Base-by-base conservation (phyloP, 306 rosid species). In the Clitoria ternatea region DNA sequence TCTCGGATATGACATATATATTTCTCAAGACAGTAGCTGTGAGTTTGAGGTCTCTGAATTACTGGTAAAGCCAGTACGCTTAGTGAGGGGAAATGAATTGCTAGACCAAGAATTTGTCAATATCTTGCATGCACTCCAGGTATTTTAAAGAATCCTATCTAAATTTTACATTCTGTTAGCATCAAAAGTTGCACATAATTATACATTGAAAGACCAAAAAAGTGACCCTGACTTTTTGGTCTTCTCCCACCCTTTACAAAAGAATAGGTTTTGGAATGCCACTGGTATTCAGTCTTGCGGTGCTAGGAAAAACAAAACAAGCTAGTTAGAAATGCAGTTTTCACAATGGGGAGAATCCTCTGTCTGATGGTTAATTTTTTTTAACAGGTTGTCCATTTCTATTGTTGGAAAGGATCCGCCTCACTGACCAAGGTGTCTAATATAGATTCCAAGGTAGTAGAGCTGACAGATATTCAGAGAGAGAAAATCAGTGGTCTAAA, bases 111-210 rank as follows among this genome's bases (percentile, higher is more conserved):
- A 86, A 56, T 94, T 91, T 71, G 76, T 54, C 73, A 87, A 89
- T 66, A 82, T 91, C 79, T 81, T 94, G 92, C 97, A 94, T n/a
- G 92, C 90, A 2, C 95, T 94, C 77, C 96, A 91, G 99, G 97
- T 89, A 84, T 26, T 84, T 61, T 48, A 44, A 69, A 19, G 7
- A 70, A 52, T 57, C 29, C 50, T 27, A 9, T 42, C 2, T 0
- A 47, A 18, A 7, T 76, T 9, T 23, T 20, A 2, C 33, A 6
- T 43, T 56, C 4, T 27, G 7, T 62, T 45, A 26, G 49, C 49
- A 24, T 35, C 36, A 15, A n/a, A 49, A 35, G 59, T 63, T 45
- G 45, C 59, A 35, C n/a, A 9, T 60, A 48, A 32, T 12, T 30
- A 54, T 53, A 55, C 44, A 15, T 65, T 64, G 15, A 70, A 57